Conservation (phyloP, 768 basidiomycete species). For the Cubamyces lactineus region DNA sequence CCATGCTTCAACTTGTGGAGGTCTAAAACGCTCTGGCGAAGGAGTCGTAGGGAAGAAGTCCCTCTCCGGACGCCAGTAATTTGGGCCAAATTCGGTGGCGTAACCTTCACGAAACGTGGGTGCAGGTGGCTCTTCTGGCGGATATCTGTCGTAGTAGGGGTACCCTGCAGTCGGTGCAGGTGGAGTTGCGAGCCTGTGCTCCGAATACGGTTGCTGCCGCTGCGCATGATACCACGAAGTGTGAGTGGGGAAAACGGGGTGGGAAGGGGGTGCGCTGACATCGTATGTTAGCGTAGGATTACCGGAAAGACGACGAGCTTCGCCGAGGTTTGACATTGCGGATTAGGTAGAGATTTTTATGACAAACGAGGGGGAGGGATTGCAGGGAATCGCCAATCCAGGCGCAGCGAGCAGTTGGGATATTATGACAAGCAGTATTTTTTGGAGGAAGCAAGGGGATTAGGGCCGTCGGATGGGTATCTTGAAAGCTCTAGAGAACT, state of each 20-base stretch:
- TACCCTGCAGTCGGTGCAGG: conserved; percentile 49
- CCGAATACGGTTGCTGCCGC: conserved; percentile 27
- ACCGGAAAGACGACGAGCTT: conserved; percentile 16
- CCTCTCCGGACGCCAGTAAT: conserved; percentile 39
- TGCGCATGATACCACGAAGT: conserved; percentile 14
- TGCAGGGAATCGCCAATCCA: neutral
- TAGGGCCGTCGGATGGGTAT: conserved; percentile 14
- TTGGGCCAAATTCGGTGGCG: conserved; percentile 42
- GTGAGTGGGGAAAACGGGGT: conserved; percentile 20
- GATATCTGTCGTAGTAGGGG: conserved; percentile 55
- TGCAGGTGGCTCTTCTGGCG: conserved; percentile 31
- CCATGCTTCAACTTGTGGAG: conserved; percentile 49
- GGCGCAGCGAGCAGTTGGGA: conserved; percentile 3
- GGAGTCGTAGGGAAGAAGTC: conserved; percentile 49
- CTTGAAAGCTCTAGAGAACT: conserved; percentile 21
- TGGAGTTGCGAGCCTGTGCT: conserved; percentile 50
- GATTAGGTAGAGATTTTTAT: conserved; percentile 17
- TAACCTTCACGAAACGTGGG: conserved; percentile 44
- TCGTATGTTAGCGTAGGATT: conserved; percentile 39
- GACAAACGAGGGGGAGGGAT: conserved; percentile 12
- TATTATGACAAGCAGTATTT: conserved; percentile 21
- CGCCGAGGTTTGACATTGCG: conserved; percentile 20
- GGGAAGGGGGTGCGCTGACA: conserved; percentile 36
- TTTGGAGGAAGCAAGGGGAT: conserved; percentile 5
- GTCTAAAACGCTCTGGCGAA: conserved; percentile 55